Conservation (phyloP, 164 flowering plant species). For the grape (Vitis vinifera) region ASM3070453v1 NC_081821.1:7944501-7945000, state of each 20-base stretch:
- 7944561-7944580: too few relatives aligned
- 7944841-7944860: too few relatives aligned
- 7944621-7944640: not conserved
- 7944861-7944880: too few relatives aligned
- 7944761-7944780: not conserved
- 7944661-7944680: not conserved
- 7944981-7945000: too few relatives aligned
- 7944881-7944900: too few relatives aligned
- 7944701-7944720: not conserved
- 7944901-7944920: too few relatives aligned
- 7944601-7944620: not conserved
- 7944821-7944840: not conserved
- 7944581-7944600: not conserved
- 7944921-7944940: too few relatives aligned
- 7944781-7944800: not conserved
- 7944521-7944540: conserved; percentile 4
- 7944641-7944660: too few relatives aligned
- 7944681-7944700: not conserved
- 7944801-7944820: not conserved
- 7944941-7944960: too few relatives aligned
- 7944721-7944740: not conserved
- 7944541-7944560: not conserved
- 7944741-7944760: not conserved
- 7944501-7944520: conserved; percentile 94
- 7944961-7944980: too few relatives aligned